Base-by-base conservation (phyloP, 2,329 filamentous ascomycete species). In the Amylocarpus encephaloides region DNA sequence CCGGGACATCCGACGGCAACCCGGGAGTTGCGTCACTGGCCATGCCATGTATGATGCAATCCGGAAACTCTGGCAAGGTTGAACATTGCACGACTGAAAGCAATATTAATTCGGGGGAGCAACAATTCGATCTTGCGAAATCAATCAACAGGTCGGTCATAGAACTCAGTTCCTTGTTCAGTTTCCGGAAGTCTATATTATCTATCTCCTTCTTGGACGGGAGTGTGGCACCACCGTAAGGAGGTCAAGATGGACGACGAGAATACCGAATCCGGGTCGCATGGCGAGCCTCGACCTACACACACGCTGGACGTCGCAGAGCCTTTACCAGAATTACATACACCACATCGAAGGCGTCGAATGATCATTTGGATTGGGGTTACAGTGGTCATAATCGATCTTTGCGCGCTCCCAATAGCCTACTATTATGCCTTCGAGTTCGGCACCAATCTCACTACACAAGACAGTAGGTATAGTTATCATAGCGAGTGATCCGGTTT, bases 391-490 rank as follows among this genome's bases (percentile, higher is more conserved):
- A 53, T 53, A 10, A 46, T 61, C 42, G 59, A 63, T 50, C 53
- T 63, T n/a, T 56, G 51, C 32, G 51, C 48, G 35, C 42, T 63
- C 4, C 60, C 60, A 13, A 60, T 63, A 29, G 53, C 54, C 16
- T 63, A 61, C 32, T 63, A 57, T 32, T 62, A 62, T 54, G 58
- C 61, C 10, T 54, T 63, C 38, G 59, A 54, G 10, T 63, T 58
- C 46, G 59, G 52, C 11, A 62, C 58, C 6, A 49, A 50, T 18
- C 38, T 63, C 10, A 54, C 36, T 47, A 30, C 59, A 16, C 61
- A 63, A 57, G 52, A 58, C 26, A 53, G 59, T 59, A 57, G 33
- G 53, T 16, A 13, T 34, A 35, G 16, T 18, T 34, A 29, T 34
- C 29, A 3, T 15, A 30, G 10, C 18, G n/a, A 15, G 30, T 18